Evolutionary conservation across 169 alveolate species (phyloP).

Genomic region (Plasmodium chabaudi): DNA sequence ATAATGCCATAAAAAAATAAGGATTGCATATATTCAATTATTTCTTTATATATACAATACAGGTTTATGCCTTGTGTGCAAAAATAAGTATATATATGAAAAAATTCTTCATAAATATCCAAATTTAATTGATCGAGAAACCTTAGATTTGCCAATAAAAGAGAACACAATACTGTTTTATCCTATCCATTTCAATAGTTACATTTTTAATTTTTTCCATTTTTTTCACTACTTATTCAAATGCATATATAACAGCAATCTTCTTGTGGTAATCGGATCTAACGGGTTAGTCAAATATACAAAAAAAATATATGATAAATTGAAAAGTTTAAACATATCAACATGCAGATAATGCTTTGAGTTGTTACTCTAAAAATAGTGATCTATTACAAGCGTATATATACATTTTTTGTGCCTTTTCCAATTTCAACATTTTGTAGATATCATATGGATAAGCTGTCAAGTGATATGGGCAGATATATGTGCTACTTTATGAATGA

Average conservation of each 20-base stretch:
- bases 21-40: not conserved
- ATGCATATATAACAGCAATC: constrained; percentile 34
- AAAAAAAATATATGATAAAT: not conserved
- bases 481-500: constrained; percentile 65
- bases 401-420: not conserved
- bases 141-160: constrained; percentile 28
- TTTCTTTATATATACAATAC: not conserved
- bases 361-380: no score
- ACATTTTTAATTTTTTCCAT: constrained; percentile 29
- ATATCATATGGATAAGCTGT: constrained; percentile 31
- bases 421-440: not conserved
- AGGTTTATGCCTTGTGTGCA: constrained; percentile 56
- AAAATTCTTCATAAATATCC: constrained; percentile 19
- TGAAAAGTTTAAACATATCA: not conserved
- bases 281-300: constrained; percentile 29
- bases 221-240: constrained; percentile 48
- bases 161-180: constrained; percentile 40
- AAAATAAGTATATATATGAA: constrained; percentile 62
- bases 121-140: not conserved
- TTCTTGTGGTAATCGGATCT: constrained; percentile 57
- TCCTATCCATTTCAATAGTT: constrained; percentile 21
- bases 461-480: constrained; percentile 61
- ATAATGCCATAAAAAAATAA: not conserved
- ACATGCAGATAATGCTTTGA: not conserved
- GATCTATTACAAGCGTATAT: no score